Conservation (phyloP, 2,329 filamentous ascomycete species). For the Paramyrothecium sp. region DNA sequence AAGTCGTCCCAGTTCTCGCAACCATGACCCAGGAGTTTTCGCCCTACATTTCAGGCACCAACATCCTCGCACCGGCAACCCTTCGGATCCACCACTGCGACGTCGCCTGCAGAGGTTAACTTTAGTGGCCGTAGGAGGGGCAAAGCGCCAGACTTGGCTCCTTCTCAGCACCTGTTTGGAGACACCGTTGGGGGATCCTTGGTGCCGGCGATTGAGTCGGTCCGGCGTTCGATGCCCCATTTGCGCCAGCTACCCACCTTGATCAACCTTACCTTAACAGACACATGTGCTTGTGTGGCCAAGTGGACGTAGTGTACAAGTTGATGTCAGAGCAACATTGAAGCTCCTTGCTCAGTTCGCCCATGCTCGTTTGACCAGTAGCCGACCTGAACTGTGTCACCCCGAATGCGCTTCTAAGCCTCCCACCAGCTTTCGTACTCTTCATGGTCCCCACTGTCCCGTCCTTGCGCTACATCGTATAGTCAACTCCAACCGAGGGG, state of each 20-base stretch:
- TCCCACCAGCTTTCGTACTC: neutral
- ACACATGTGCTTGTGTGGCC: no score
- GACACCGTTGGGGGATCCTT: neutral
- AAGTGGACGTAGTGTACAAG: no score
- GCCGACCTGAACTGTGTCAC: no score
- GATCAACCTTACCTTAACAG: no score
- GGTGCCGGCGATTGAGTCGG: conserved; percentile 21
- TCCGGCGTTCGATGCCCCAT: conserved; percentile 10
- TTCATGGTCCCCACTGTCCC: neutral
- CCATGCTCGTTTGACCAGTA: no score
- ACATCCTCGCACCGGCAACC: conserved; percentile 4
- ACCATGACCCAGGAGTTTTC: conserved; percentile 15
- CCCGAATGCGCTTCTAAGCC: neutral
- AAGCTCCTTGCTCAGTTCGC: no score
- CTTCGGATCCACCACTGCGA: neutral
- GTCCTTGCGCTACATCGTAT: neutral
- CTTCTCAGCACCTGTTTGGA: neutral
- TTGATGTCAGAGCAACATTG: no score
- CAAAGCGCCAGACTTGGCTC: neutral
- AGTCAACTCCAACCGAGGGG: neutral
- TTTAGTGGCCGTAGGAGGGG: no score
- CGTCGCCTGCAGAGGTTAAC: neutral
- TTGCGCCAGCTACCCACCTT: neutral
- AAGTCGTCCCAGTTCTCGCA: conserved; percentile 25
- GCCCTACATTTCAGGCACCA: conserved; percentile 33